Evolutionary conservation across 345 rosid species (phyloP), one percentile per base, ranked within the genome.

Genomic region (Barbarea vulgaris): DNA sequence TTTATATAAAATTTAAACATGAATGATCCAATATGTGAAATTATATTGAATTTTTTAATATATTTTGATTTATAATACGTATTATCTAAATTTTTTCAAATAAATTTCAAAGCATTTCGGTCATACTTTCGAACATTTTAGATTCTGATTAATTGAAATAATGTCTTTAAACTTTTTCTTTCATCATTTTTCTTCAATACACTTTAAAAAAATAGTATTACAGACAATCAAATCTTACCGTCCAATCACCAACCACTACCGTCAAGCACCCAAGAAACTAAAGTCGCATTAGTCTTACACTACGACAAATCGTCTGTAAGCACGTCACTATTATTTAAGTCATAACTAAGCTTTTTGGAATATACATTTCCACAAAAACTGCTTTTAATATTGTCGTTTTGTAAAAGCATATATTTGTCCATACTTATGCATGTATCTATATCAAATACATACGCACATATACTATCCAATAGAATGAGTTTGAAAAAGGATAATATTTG

Each of bases 211-310:
- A 55, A 34, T 46, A 57, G 33, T 58, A 54, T 51, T 15, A 51
- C 47, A 67, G 60, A 57, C 34, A 58, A 7, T 36, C 68, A 58
- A 59, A 48, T 59, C 46, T 64, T 75, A 75, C 74, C 62, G 59
- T 75, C 68, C 61, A 52, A 68, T 66, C 69, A 67, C 79, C 63
- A 37, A 68, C 74, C 79, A 75, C 69, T 75, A 39, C 62, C 79
- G 41, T 60, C 69, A 68, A 75, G 79, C 74, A 75, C 74, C 74
- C 28, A 59, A 68, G 63, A 60, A 42, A 44, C 4, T 44, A 44
- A 68, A 68, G 62, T 59, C 51, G 31, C 71, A 77, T 64, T 55
- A 64, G 69, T 52, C 50, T 28, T 41, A 75, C 27, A 60, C 56
- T 52, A 51, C 12, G 53, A 41, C 57, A 21, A 76, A 69, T 69